Base-by-base conservation (phyloP, 2,329 filamentous ascomycete genomes). In the Diaporthe caulivora region DNA sequence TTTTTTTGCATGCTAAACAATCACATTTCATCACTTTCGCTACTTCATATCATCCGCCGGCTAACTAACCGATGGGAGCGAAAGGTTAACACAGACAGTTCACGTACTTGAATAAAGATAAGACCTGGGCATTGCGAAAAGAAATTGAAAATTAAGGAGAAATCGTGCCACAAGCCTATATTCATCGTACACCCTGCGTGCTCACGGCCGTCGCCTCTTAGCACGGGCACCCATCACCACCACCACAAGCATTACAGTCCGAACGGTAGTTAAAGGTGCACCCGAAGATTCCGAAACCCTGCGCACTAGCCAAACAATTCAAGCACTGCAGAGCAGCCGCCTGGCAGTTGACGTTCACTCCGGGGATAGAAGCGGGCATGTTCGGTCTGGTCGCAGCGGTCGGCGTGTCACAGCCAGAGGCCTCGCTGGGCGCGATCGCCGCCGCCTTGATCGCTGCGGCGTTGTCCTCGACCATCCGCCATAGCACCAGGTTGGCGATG, bases 401-500 rank as follows among this genome's bases (percentile, higher is more conserved):
- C 42, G 42, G 60, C 42, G 49, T 42, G 11, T 64, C 42, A 34
- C 60, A 64, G 42, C 60, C 60, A 0, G 60, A 49, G 26, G 42
- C 60, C 60, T 49, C 60, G 29, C 60, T 34, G 26, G 60, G 60
- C 42, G 60, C 60, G 60, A 64, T 34, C 2, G 60, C 60, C 2
- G 26, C 26, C 10, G 60, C 26, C 26, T 64, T 64, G 42, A 64
- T 24, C 9, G n/a, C n/a, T 26, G 60, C 60, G 42, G 42, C 60
- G 21, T 64, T 64, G 60, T 64, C 60, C 60, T 64, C 60, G 29
- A 49, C 18, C 40, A 64, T 49, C 1, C 60, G 60, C 42, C 42
- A 64, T 5, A 64, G 60, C 21, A 64, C 60, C 42, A 64, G 60
- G 42, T 64, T 64, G 42, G 60, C 60, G 60, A 64, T 64, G 42